phyloP scores from a whole-genome alignment of 2,329 filamentous ascomycete species.

The Trichoderma hamatum region DNA sequence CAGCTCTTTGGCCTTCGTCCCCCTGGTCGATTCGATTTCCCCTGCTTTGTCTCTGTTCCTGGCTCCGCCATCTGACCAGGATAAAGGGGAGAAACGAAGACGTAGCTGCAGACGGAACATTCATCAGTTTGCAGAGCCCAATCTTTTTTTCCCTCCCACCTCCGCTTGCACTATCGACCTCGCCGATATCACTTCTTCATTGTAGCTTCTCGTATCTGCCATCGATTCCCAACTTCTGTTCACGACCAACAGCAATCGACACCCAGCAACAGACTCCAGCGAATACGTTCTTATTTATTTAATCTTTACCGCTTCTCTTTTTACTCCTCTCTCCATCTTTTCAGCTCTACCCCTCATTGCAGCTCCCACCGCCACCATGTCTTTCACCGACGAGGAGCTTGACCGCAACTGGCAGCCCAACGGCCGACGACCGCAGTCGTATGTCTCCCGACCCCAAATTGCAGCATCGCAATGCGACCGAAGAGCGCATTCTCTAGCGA shows the following conservation, averaged over 20 bases:
- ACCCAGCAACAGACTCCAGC: not conserved
- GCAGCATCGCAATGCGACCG: slow-evolving; percentile 8
- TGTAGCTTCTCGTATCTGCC: not conserved
- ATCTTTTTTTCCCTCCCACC: slow-evolving; percentile 5
- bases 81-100: slow-evolving; percentile 21
- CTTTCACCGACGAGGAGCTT: slow-evolving; percentile 66
- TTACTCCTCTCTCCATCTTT: not conserved
- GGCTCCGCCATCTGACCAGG: slow-evolving; percentile 22
- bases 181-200: slow-evolving; percentile 7
- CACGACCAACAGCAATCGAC: not conserved
- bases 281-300: not conserved
- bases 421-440: slow-evolving; percentile 81
- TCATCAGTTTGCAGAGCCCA: slow-evolving; percentile 26
- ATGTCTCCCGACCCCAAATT: slow-evolving; percentile 46
- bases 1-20: slow-evolving; percentile 6
- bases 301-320: not conserved
- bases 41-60: slow-evolving; percentile 23
- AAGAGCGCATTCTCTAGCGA: slow-evolving; percentile 17
- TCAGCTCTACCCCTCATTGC: slow-evolving; percentile 12
- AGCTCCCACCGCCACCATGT: slow-evolving; percentile 30
- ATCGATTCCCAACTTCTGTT: not conserved
- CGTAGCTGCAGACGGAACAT: slow-evolving; percentile 16
- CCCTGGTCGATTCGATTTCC: slow-evolving; percentile 23
- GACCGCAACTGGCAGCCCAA: slow-evolving; percentile 81
- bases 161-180: slow-evolving; percentile 8